Percentiles rank a stretch among this genome's conserved stretches.
Evolutionary conservation across 2,329 filamentous ascomycete species (phyloP).

Genomic region (Neonectria punicea): DNA sequence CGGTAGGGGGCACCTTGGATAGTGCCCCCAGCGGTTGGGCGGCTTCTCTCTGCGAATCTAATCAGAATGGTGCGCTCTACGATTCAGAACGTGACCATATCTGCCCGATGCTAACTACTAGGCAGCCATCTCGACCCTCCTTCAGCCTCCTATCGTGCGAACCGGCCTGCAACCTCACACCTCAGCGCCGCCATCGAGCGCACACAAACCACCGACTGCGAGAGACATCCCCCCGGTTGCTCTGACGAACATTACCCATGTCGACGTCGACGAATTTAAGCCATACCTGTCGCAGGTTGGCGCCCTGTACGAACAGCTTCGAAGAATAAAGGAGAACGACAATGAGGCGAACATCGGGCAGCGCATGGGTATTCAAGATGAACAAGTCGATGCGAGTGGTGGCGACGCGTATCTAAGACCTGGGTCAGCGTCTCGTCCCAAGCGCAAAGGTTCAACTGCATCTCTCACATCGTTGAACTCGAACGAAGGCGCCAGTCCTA

Average conservation of each 20-base stretch:
- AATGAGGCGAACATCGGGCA: conserved; percentile 66
- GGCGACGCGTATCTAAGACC: conserved; percentile 64
- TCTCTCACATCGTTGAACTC: conserved; percentile 63
- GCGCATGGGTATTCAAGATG: conserved; percentile 55
- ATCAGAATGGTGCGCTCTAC: conserved; percentile 76
- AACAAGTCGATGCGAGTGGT: conserved; percentile 53
- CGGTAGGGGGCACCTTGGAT: conserved; percentile 86
- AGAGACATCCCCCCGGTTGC: conserved; percentile 94
- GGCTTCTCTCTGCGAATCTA: conserved; percentile 73
- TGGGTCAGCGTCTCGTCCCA: conserved; percentile 40
- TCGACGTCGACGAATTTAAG: conserved; percentile 83
- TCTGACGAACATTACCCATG: conserved; percentile 85
- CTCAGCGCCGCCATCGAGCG: conserved; percentile 72
- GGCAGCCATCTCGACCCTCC: conserved; percentile 88
- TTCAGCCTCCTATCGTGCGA: conserved; percentile 89
- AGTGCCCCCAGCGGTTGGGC: conserved; percentile 67
- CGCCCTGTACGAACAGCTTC: conserved; percentile 87
- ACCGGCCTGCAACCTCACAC: conserved; percentile 87
- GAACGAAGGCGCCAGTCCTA: conserved; percentile 56
- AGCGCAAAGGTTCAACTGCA: conserved; percentile 51
- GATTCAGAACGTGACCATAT: neutral
- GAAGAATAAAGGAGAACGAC: conserved; percentile 81
- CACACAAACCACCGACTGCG: conserved; percentile 84
- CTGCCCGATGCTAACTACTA: conserved; percentile 28
- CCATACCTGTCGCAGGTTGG: conserved; percentile 88